Base-by-base conservation (phyloP, 108 stramenopile species). In the Cyclotella cryptica region DNA sequence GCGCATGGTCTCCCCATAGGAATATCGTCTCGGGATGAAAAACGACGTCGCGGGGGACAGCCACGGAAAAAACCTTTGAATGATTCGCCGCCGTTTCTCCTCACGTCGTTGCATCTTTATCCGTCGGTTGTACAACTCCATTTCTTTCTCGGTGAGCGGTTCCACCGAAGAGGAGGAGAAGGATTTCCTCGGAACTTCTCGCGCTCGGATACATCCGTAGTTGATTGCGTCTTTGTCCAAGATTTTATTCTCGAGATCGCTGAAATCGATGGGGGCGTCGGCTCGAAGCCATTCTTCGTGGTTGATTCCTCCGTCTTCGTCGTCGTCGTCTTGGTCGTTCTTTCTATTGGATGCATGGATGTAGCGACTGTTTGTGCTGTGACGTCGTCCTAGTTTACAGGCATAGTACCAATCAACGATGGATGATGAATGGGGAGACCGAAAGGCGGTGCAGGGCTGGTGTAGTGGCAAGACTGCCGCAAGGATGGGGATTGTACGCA, bases 61-160 rank as follows among this genome's bases (percentile, higher is more conserved):
- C 74, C 74, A 82, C 12, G 81, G 81, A 39, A 82, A 82, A 0
- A 74, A 51, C 53, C 7, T 63, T 28, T 30, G 63, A 42, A 67
- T 49, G 13, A 59, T 12, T 54, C 28, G 15, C 24, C 52, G 58
- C 35, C 66, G 53, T 46, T 58, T 30, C 26, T 75, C 47, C 47
- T 72, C 21, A 24, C 61, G 70, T 55, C 61, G 63, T 59, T 39
- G 51, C 64, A 66, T 22, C 21, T 52, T 41, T 26, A 58, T 76
- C 57, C 57, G 68, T 60, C 63, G 39, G 46, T 67, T 67, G 62
- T 61, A 76, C 18, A 54, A 42, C 39, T 83, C 75, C 21, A 76
- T 71, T 19, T 83, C 81, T 42, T 72, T 53, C 3, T 57, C 74
- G 10, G 81, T 75, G 4, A 71, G 46, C 51, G 71, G 69, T 19